Evolutionary conservation across 768 basidiomycete species (phyloP).

Genomic region (Cantharellus cinnabarinus): DNA sequence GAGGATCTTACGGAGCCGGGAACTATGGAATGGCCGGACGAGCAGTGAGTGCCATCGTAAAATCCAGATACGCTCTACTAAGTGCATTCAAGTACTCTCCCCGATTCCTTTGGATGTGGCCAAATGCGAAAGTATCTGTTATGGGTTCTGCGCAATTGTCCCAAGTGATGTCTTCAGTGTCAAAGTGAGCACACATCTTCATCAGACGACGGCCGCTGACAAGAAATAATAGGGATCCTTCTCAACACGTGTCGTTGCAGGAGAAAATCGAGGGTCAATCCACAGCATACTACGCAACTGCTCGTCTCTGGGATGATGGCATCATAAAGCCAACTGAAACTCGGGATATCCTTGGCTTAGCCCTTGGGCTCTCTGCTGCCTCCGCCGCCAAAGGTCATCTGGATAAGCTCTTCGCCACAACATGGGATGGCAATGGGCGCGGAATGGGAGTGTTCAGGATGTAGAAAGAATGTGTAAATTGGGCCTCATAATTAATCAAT

Average conservation of each 20-base stretch:
- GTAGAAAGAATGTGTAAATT: constrained; percentile 20
- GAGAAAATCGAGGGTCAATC: constrained; percentile 78
- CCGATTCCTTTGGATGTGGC: constrained; percentile 97
- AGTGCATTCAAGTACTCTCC: constrained; percentile 51
- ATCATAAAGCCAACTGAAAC: constrained; percentile 82
- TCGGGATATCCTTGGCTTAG: constrained; percentile 68
- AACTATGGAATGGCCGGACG: constrained; percentile 94
- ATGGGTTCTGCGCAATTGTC: constrained; percentile 91
- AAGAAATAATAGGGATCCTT: constrained; percentile 37
- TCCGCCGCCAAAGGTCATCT: constrained; percentile 24
- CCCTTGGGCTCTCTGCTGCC: constrained; percentile 51
- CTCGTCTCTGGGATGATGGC: constrained; percentile 87
- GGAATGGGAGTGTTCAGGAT: constrained; percentile 77
- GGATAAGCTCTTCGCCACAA: constrained; percentile 16
- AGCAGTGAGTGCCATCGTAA: constrained; percentile 37
- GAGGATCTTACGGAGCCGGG: constrained; percentile 86
- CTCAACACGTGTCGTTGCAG: constrained; percentile 53
- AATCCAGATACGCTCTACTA: neutral
- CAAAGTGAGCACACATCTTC: constrained; percentile 31
- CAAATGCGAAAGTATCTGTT: constrained; percentile 75
- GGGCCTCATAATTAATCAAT: too few species aligned
- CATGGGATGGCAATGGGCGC: constrained; percentile 31
- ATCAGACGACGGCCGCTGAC: neutral
- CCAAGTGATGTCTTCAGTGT: constrained; percentile 80
- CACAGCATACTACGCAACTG: constrained; percentile 69